A percentile compares a stretch with the other conserved stretches of the same genome.
phyloP scores from a whole-genome alignment of 2,329 filamentous ascomycete genomes.

The Cyphellophora europaea region DNA sequence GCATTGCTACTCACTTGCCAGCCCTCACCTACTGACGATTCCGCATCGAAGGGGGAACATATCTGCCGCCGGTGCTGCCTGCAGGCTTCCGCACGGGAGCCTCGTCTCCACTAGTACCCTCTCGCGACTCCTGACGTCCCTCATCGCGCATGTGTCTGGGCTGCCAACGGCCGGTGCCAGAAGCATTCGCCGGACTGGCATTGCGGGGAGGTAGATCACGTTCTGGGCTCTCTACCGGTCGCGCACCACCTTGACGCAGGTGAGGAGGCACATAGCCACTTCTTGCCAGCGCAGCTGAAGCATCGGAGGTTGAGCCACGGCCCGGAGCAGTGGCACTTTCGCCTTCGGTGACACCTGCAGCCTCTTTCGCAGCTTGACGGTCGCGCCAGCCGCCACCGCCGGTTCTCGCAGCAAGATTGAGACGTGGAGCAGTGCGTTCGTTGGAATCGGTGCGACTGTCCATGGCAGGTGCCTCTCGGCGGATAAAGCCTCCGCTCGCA shows the following conservation, averaged over 20 bases:
- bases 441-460: slow-evolving; percentile 41
- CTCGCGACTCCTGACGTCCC: slow-evolving; percentile 14
- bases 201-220: slow-evolving; percentile 22
- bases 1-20: no score
- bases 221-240: slow-evolving; percentile 15
- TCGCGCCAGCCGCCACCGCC: slow-evolving; percentile 49
- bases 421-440: slow-evolving; percentile 32
- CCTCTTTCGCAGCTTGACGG: slow-evolving; percentile 43
- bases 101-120: slow-evolving; percentile 12
- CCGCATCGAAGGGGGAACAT: slow-evolving; percentile 18
- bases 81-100: slow-evolving; percentile 1
- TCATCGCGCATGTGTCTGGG: slow-evolving; percentile 24
- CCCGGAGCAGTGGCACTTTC: slow-evolving; percentile 5
- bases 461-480: slow-evolving; percentile 25
- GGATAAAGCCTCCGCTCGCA: slow-evolving; percentile 17
- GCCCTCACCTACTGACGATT: no score
- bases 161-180: slow-evolving; percentile 22
- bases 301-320: slow-evolving; percentile 1
- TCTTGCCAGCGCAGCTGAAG: slow-evolving; percentile 8
- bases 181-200: neutral
- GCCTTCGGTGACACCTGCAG: slow-evolving; percentile 7
- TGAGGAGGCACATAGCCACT: slow-evolving; percentile 29
- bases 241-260: slow-evolving; percentile 23
- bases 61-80: slow-evolving; percentile 11
- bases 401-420: slow-evolving; percentile 44